A percentile compares a stretch with the other conserved stretches of the same genome.
These are phyloP conservation scores for Thielaviopsis ethacetica DNA, from an alignment of 2,329 filamentous ascomycete genomes.

Conservation along the genomic window DNA sequence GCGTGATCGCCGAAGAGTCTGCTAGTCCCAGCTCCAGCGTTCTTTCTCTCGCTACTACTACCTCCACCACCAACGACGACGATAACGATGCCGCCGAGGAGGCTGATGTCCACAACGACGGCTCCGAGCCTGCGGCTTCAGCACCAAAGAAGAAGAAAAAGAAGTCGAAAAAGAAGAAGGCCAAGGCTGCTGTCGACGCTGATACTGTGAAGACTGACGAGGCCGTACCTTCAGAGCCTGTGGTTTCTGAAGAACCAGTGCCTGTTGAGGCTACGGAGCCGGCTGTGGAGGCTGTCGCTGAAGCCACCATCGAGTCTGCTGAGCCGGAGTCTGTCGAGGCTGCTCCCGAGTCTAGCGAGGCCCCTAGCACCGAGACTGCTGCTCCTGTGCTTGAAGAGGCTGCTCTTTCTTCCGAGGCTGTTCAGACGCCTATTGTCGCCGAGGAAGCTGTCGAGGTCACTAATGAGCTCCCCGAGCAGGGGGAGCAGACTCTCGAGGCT, in stretches of 20 bases:
- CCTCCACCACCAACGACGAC: too few relatives aligned
- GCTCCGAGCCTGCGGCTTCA: not conserved
- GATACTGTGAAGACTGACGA: not conserved
- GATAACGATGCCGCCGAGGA: not conserved
- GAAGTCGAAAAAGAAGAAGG: constrained; percentile 7
- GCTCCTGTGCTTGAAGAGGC: not conserved
- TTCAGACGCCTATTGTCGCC: not conserved
- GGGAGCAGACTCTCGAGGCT: constrained; percentile 1
- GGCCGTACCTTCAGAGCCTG: not conserved
- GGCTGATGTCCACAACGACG: not conserved
- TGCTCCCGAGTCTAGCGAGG: not conserved
- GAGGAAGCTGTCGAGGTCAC: not conserved
- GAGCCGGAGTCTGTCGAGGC: not conserved
- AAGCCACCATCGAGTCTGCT: not conserved
- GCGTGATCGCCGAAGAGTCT: not conserved
- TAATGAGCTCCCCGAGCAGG: not conserved
- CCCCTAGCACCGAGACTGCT: not conserved
- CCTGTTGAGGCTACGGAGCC: constrained; percentile 6
- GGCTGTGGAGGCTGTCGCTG: constrained; percentile 4
- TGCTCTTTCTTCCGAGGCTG: not conserved
- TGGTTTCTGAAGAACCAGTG: constrained; percentile 3
- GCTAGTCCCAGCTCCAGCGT: not conserved
- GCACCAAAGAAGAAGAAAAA: constrained; percentile 4
- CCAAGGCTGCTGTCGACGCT: not conserved
- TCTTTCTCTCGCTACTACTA: not conserved